Evolutionary conservation across 2,329 filamentous ascomycete species (phyloP), one percentile per base, ranked within the genome.

Genomic region (Ceratocystis lukuohia): DNA sequence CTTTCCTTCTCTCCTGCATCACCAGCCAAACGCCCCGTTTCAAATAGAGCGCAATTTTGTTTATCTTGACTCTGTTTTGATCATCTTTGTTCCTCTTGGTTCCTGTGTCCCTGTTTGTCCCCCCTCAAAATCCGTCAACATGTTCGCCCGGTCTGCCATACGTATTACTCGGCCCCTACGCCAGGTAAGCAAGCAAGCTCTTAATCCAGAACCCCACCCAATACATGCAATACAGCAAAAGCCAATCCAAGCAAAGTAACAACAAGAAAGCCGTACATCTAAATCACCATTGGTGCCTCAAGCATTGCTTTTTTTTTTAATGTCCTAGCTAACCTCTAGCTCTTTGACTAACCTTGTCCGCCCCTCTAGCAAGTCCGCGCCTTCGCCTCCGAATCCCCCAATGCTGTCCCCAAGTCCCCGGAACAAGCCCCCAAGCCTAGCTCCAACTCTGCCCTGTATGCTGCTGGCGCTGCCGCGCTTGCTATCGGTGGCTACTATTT

Each of bases 121-220:
- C 44, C 15, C 17, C n/a, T 41, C 28, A 22, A 41, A 48, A 41
- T 57, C 33, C 3, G 20, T 68, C 70, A 83, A 73, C 70, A 88
- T 90, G 85, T 87, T 89, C 73, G 80, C 86, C 69, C 80, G 87
- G 79, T 80, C 84, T 72, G 78, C 80, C 70, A 80, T 88, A 74
- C 82, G 86, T 73, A 82, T 80, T 71, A 81, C 82, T 65, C 84
- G 85, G 77, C 85, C 87, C 70, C 75, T 88, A 70, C 84, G 80
- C 75, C 82, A 82, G 78, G 87, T 89, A 78, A 74, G 82, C 41
- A 59, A 30, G 53, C 48, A 59, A 30, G 56, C 56, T 59, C 56
- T 33, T 33, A 17, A 7, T 12, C 22, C 17, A 22, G 15, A 17
- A 59, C 41, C 6, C 56, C 64, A 17, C 28, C 70, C 67, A 76